These are phyloP conservation scores for Monosporozyma aerobia DNA, from an alignment of 805 yeast genomes.

Conservation along the genomic window DNA sequence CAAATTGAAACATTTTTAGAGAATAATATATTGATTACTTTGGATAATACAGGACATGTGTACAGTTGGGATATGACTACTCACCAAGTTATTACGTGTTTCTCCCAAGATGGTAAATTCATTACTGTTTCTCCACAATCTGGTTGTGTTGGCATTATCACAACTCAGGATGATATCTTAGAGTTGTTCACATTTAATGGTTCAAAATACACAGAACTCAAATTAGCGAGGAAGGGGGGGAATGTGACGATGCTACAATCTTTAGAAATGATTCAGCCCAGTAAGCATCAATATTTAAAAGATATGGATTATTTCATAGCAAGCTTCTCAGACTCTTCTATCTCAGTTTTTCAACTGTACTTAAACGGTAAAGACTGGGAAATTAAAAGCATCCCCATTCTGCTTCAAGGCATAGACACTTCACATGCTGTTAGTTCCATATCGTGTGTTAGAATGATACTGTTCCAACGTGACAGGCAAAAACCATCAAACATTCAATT, in stretches of 20 bases:
- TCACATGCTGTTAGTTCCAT: not conserved
- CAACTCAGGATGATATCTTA: not conserved
- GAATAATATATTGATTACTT: constrained; percentile 45
- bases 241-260: not conserved
- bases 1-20: constrained; percentile 42
- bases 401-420: not conserved
- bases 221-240: not conserved
- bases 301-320: constrained; percentile 11
- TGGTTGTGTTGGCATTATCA: constrained; percentile 41
- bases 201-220: not conserved
- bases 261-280: not conserved
- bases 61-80: constrained; percentile 58
- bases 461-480: not conserved
- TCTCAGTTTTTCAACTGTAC: constrained; percentile 27
- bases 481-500: not conserved
- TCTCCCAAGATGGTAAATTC: constrained; percentile 19
- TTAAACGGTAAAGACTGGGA: not conserved
- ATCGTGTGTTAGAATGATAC: not conserved
- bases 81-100: constrained; percentile 39
- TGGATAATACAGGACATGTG: constrained; percentile 47
- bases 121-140: constrained; percentile 44
- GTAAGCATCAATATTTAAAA: not conserved
- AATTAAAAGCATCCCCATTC: not conserved
- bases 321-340: constrained; percentile 30
- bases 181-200: not conserved